Base-by-base conservation (phyloP, 176 grass and related monocot genomes). In the Juncus inflexus region DNA sequence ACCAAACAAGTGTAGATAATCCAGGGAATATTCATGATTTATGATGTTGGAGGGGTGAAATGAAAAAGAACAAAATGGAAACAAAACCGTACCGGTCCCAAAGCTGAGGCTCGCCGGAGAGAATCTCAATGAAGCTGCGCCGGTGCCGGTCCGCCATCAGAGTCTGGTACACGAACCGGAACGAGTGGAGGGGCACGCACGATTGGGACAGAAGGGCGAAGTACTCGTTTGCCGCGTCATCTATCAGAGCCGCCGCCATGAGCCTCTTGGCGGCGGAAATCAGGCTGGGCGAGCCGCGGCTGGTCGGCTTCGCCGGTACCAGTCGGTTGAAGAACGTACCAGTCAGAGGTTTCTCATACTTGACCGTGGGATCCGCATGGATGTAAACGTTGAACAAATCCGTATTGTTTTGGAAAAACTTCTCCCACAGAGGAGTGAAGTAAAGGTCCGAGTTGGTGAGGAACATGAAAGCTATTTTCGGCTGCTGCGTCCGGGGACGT, bases 51-150 rank as follows among this genome's bases (percentile, higher is more conserved):
- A 47, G 43, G 43, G 43, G 43, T 1, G 0, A 2, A 2, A 47
- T 47, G 43, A 2, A 47, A 47, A 5, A 47, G 43, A 47, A 28
- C 43, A 6, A 47, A 47, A 6, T 9, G 35, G 49, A 69, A 8
- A 70, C 37, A 9, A 42, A 52, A 70, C 43, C 43, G 53, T 70
- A 70, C 67, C 67, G 80, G 66, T 82, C 66, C 66, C 6, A 16
- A 51, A 96, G 58, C 67, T 78, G 78, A 4, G 87, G 87, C 77
- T 96, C 84, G 3, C 70, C 82, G 1, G 79, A 35, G 60, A 96
- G 92, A 80, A 91, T 90, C 82, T 96, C 92, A 80, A 96, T 91
- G 74, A 85, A 96, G 84, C 91, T 95, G 9, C 56, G 76, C 62
- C 69, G 74, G 16, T 38, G 78, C 15, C 6, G 73, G 52, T 51